Base-by-base conservation (phyloP, 768 basidiomycete genomes). In the Pisolithus tinctorius region DNA sequence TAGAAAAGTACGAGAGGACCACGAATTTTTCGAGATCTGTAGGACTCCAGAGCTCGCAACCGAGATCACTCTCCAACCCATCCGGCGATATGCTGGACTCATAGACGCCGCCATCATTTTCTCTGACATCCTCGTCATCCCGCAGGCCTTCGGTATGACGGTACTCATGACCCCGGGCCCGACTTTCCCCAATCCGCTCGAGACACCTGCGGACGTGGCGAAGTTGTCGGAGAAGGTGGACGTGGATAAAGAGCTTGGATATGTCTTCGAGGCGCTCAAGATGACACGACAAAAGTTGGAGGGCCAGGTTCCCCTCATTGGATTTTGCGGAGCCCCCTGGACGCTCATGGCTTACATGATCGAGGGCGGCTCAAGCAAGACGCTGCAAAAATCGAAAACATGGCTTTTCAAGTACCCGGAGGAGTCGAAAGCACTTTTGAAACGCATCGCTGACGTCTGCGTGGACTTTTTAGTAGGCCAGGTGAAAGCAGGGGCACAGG, bases 261-360 rank as follows among this genome's bases (percentile, higher is more conserved):
- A 98, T 64, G 88, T 98, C 27, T 98, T 89, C 66, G 81, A 89
- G 45, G 96, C 96, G 25, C 84, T 99, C 69, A 93, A 86, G 10
- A 66, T 82, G 60, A 93, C 94, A 7, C 80, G 96, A 52, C 77
- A 79, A 46, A 85, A 76, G 45, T 75, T 98, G 49, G 77, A 82
- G 1, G 96, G 95, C 20, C 80, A 89, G 64, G 93, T 98, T 13
- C 95, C 96, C 11, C 75, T 99, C 51, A 96, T 99, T 60, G 96
- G 96, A 10, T 99, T 99, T 71, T 91, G 84, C 63, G 96, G 95
- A 38, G 93, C 93, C 0, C 96, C 96, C 1, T 98, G 96, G 96
- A 99, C 96, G 4, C 79, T 98, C 48, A 93, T 99, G 72, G 82
- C 86, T 17, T 99, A 98, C 67, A 99, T 99, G 96, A 80, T 96